Conservation (phyloP, 75 land plant species). For the Picea sitchensis region DNA sequence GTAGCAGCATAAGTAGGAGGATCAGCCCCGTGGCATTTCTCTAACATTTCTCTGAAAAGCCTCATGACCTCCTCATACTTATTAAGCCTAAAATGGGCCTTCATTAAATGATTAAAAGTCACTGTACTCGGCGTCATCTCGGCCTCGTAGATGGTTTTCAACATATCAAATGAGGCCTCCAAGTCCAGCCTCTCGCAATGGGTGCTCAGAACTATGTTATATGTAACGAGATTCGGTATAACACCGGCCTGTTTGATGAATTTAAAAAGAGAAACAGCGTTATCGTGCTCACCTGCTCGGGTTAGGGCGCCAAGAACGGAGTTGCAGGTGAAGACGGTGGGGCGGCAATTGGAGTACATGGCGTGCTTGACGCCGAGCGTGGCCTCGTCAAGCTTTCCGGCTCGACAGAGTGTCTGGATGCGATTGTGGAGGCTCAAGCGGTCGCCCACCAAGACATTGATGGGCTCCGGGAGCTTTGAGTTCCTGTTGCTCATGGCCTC, state of each 20-base stretch:
- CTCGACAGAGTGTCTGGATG: slow-evolving; percentile 58
- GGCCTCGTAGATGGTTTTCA: slow-evolving; percentile 41
- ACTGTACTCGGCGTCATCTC: slow-evolving; percentile 46
- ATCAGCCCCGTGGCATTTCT: slow-evolving; percentile 57
- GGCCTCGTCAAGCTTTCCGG: slow-evolving; percentile 52
- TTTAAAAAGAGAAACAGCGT: slow-evolving; percentile 37
- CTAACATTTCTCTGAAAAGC: slow-evolving; percentile 57
- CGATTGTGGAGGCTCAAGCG: slow-evolving; percentile 68
- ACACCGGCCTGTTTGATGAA: slow-evolving; percentile 41
- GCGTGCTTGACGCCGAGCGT: slow-evolving; percentile 36
- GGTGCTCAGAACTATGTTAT: slow-evolving; percentile 30
- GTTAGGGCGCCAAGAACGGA: slow-evolving; percentile 51
- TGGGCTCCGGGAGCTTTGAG: slow-evolving; percentile 55
- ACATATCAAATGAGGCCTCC: slow-evolving; percentile 19
- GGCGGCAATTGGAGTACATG: slow-evolving; percentile 44
- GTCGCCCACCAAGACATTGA: slow-evolving; percentile 48
- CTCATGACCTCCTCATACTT: slow-evolving; percentile 49
- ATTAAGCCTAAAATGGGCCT: slow-evolving; percentile 47
- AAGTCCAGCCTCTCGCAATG: slow-evolving; percentile 9
- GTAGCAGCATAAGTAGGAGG: slow-evolving; percentile 52
- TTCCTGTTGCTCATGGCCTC: slow-evolving; percentile 26
- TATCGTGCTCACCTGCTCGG: slow-evolving; percentile 33
- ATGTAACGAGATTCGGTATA: slow-evolving; percentile 59
- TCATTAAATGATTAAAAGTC: slow-evolving; percentile 63
- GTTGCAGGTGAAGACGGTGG: slow-evolving; percentile 77